A percentile compares a stretch with the other conserved stretches of the same genome.
These are phyloP conservation scores for Nicotiana tomentosiformis DNA, from an alignment of 257 asterid genomes.

Conservation along the genomic window DNA sequence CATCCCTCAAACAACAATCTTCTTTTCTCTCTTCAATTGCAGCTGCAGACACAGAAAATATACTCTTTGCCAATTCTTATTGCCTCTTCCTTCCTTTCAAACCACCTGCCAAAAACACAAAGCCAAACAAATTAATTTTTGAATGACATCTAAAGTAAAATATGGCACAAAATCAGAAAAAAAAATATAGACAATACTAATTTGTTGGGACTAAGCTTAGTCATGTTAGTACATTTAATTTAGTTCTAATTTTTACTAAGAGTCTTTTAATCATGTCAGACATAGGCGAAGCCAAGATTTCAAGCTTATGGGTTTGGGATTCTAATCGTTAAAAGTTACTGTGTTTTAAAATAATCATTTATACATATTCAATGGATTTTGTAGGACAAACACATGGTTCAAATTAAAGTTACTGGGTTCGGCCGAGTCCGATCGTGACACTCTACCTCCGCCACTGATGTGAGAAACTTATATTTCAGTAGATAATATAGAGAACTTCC, in stretches of 20 bases:
- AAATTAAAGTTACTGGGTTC: too few relatives aligned
- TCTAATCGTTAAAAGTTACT: too few relatives aligned
- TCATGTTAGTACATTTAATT: background rate
- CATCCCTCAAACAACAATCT: constrained; percentile 7
- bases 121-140: background rate
- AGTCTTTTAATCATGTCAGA: background rate
- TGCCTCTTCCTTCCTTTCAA: constrained; percentile 59
- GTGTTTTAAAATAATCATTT: too few relatives aligned
- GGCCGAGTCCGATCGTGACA: too few relatives aligned
- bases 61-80: constrained; percentile 24
- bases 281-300: background rate
- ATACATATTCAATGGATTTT: too few relatives aligned
- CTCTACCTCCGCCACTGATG: too few relatives aligned
- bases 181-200: too few relatives aligned
- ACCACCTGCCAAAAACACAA: constrained; percentile 36
- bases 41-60: constrained; percentile 20
- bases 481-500: background rate
- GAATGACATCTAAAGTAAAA: background rate
- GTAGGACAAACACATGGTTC: too few relatives aligned
- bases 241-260: background rate
- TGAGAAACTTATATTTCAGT: background rate
- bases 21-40: constrained; percentile 29
- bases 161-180: background rate
- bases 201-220: background rate
- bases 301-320: too few relatives aligned